Conservation (phyloP, 306 rosid species). For the Rosa persica region DNA sequence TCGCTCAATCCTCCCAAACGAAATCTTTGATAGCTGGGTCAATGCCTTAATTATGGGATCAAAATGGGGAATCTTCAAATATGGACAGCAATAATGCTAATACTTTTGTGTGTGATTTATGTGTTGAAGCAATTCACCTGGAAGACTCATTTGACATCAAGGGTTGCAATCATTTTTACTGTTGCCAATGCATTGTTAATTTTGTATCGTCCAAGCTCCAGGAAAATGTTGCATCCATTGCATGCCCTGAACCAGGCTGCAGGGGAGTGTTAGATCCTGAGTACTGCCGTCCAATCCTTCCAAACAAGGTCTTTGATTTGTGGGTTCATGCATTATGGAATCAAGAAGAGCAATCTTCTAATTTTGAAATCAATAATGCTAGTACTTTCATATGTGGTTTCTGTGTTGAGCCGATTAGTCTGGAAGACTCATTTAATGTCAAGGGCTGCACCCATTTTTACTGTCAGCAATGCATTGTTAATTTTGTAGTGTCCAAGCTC, state of each 20-base stretch:
- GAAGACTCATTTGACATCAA: slow-evolving; percentile 1
- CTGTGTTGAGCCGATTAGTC: neutral
- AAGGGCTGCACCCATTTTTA: slow-evolving; percentile 4
- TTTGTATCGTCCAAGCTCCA: slow-evolving; percentile 42
- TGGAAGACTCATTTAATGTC: neutral
- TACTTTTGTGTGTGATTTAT: neutral
- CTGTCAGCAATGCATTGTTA: neutral
- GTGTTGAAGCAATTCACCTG: neutral
- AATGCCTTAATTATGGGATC: slow-evolving; percentile 26
- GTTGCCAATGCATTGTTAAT: neutral
- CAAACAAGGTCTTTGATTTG: slow-evolving; percentile 31
- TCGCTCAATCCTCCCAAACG: slow-evolving; percentile 33
- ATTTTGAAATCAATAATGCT: too few relatives aligned
- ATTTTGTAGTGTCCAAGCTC: slow-evolving; percentile 41
- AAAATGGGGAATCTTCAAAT: neutral
- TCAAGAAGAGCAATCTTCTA: too few relatives aligned
- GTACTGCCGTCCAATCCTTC: slow-evolving; percentile 37
- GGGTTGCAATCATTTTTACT: slow-evolving; percentile 1
- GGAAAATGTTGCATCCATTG: slow-evolving; percentile 30
- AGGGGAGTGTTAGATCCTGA: slow-evolving; percentile 33
- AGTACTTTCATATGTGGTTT: neutral
- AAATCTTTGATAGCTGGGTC: slow-evolving; percentile 42
- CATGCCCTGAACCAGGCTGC: slow-evolving; percentile 50
- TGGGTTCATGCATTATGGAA: too few relatives aligned
- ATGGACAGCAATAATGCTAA: neutral